These are phyloP conservation scores for Lodderomyces theae DNA, from an alignment of 1,139 yeast genomes.

Conservation along the genomic window DNA sequence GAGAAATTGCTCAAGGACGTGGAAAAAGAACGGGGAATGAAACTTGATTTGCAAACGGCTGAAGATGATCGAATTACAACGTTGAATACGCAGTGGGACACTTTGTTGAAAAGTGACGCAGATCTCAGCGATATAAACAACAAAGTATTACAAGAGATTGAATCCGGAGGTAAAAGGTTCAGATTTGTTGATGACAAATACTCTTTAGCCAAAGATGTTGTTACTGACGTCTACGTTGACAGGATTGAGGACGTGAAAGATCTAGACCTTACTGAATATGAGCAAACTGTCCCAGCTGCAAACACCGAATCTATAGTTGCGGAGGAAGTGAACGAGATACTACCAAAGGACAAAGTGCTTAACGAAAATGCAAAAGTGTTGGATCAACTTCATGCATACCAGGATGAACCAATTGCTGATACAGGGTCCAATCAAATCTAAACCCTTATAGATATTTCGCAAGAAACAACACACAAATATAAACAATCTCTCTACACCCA, in stretches of 20 bases:
- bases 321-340: slow-evolving; percentile 8
- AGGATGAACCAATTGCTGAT: background rate
- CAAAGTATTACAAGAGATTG: background rate
- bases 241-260: background rate
- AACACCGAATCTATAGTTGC: slow-evolving; percentile 8
- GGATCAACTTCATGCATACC: background rate
- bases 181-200: background rate
- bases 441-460: too few species aligned
- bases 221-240: background rate
- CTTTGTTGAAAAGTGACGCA: background rate
- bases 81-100: background rate
- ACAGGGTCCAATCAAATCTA: background rate
- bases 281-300: background rate
- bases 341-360: background rate
- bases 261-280: background rate
- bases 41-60: background rate
- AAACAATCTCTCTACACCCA: too few species aligned
- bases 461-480: background rate
- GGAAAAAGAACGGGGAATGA: background rate
- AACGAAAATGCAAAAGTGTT: background rate
- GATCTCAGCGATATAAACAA: background rate
- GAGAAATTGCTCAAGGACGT: slow-evolving; percentile 15
- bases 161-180: background rate
- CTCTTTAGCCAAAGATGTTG: background rate
- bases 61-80: slow-evolving; percentile 1